Evolutionary conservation across 1,284 basidiomycete genomes (phyloP), one percentile per base, ranked within the genome.

Genomic region (Ustilago shanxiensis): DNA sequence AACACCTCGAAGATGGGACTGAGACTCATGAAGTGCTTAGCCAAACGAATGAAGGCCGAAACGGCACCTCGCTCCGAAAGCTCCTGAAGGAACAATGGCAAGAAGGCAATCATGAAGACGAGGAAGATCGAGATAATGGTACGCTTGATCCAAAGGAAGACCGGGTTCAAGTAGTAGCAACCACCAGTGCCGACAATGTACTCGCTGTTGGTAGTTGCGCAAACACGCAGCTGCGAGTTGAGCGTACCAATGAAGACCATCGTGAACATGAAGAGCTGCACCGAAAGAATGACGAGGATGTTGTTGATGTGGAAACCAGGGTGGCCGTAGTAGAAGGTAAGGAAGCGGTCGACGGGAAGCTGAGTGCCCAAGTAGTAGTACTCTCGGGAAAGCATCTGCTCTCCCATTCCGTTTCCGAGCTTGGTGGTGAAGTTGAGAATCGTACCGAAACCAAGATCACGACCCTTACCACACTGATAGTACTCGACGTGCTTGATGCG

Each of bases 301-400:
- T 99, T 99, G 90, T 99, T 98, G 89, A 99, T 95, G 87, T 98
- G 95, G 92, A 99, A 99, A 77, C 96, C 97, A 57, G 97, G 96
- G 88, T 99, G 96, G 57, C 94, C 96, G 86, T 99, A 99, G 89
- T 99, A 99, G 90, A 98, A 99, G 60, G 96, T 98, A 86, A 99
- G 89, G 92, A 99, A 99, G 59, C 97, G 92, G 86, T 99, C 97
- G 86, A 98, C 92, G 45, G 96, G 95, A 52, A 99, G 90, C 87
- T 99, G 96, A n/a, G 97, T 99, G 59, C 96, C 97, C 77, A 99
- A 88, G 87, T 99, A 99, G 88, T 99, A 99, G 88, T 99, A 98
- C 88, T 99, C 96, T 82, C 96, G 91, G 88, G 94, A 97, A 79
- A 99, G 90, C 94, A 98, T 95, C 87, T 99, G 96, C 87, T 99